Evolutionary conservation across 1,139 yeast species (phyloP).

Genomic region (Diutina pseudorugosa): DNA sequence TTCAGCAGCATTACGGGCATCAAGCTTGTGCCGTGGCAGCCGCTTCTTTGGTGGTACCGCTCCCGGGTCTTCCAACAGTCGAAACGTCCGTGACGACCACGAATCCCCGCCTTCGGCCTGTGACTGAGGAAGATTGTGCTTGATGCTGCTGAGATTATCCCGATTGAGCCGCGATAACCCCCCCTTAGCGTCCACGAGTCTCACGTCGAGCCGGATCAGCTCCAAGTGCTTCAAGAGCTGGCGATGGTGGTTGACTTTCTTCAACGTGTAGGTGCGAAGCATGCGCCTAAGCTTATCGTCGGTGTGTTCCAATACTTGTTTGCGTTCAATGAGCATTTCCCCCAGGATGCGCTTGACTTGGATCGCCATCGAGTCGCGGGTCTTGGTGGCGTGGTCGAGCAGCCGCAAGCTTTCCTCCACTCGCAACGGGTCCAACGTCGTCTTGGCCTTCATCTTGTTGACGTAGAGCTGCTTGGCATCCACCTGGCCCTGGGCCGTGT

Average conservation of each 20-base stretch:
- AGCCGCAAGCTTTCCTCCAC: constrained; percentile 84
- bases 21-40: constrained; percentile 26
- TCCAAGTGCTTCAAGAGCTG: constrained; percentile 69
- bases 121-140: constrained; percentile 37
- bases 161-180: constrained; percentile 80
- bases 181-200: constrained; percentile 69
- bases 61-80: constrained; percentile 35
- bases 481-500: constrained; percentile 68
- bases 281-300: constrained; percentile 42
- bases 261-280: constrained; percentile 50
- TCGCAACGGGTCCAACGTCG: constrained; percentile 72
- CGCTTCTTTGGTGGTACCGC: constrained; percentile 9
- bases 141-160: constrained; percentile 37
- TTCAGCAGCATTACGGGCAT: constrained; percentile 76
- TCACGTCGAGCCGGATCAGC: constrained; percentile 56
- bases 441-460: constrained; percentile 58
- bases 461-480: constrained; percentile 63
- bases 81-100: constrained; percentile 53
- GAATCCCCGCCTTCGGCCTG: constrained; percentile 44
- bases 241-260: constrained; percentile 78
- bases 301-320: constrained; percentile 42
- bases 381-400: constrained; percentile 67
- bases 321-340: constrained; percentile 69
- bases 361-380: constrained; percentile 60
- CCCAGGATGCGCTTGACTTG: constrained; percentile 77